Conservation (phyloP, 116 monocot species). For the Cymodocea nodosa region DNA sequence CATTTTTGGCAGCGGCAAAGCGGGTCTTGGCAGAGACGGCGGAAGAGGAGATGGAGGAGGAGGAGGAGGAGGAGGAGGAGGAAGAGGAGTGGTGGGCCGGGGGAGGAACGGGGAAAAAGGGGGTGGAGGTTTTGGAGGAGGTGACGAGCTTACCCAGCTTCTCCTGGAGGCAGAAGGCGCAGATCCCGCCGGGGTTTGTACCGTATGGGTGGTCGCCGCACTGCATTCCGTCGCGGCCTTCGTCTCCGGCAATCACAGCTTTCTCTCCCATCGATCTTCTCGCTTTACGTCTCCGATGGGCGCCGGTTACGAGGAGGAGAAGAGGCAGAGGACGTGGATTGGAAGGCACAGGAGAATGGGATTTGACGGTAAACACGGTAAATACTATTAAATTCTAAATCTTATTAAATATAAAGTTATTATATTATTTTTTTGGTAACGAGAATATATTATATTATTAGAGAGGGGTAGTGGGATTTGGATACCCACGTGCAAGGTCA, state of each 20-base stretch:
- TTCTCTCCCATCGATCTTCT: too few relatives aligned
- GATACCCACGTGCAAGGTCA: neutral
- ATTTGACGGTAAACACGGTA: neutral
- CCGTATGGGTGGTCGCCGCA: slow-evolving; percentile 9
- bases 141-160: slow-evolving; percentile 76
- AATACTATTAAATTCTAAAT: too few relatives aligned
- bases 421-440: too few relatives aligned
- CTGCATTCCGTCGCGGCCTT: slow-evolving; percentile 2
- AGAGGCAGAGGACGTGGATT: neutral
- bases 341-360: neutral
- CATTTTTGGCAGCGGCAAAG: neutral
- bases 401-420: too few relatives aligned
- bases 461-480: neutral
- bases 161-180: slow-evolving; percentile 88
- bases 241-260: slow-evolving; percentile 1
- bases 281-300: too few relatives aligned
- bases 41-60: slow-evolving; percentile 1
- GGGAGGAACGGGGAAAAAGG: neutral
- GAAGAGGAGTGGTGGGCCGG: slow-evolving; percentile 10
- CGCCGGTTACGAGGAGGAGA: too few relatives aligned
- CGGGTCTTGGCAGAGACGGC: neutral
- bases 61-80: slow-evolving; percentile 4
- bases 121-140: slow-evolving; percentile 2
- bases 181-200: slow-evolving; percentile 47
- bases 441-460: too few relatives aligned